Evolutionary conservation across 2,329 filamentous ascomycete genomes (phyloP).

Genomic region (Amphichorda felina): DNA sequence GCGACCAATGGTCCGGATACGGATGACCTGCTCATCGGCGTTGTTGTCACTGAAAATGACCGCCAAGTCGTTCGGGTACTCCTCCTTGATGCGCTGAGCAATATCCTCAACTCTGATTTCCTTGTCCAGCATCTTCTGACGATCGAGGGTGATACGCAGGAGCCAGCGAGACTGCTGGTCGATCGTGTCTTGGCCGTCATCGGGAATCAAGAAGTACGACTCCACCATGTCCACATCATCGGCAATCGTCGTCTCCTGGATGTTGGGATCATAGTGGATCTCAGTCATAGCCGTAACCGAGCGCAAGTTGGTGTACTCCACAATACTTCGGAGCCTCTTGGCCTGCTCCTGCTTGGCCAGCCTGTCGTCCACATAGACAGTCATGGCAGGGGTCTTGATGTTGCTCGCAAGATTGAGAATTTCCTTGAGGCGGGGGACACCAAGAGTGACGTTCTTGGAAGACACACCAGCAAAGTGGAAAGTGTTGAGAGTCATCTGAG

Average conservation of each 20-base stretch:
- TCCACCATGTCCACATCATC: conserved; percentile 91
- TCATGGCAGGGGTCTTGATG: conserved; percentile 98
- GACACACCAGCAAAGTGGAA: conserved; percentile 99
- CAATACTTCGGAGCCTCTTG: conserved; percentile 74
- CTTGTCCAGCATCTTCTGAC: conserved; percentile 92
- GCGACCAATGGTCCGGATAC: conserved; percentile 67
- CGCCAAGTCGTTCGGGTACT: conserved; percentile 74
- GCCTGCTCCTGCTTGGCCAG: conserved; percentile 64
- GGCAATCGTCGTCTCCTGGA: conserved; percentile 73
- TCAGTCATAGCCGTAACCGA: conserved; percentile 87
- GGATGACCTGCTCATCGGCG: conserved; percentile 87
- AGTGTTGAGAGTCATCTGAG: conserved; percentile 98
- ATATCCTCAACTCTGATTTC: conserved; percentile 86
- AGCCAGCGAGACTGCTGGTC: conserved; percentile 89
- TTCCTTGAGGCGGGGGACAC: conserved; percentile 98
- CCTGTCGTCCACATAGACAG: conserved; percentile 64
- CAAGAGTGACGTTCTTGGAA: conserved; percentile 97
- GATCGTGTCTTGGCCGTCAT: conserved; percentile 50
- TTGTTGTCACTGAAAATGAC: conserved; percentile 98
- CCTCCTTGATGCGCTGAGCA: conserved; percentile 76
- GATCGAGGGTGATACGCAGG: conserved; percentile 82
- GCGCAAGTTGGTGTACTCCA: conserved; percentile 89
- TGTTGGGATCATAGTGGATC: conserved; percentile 93
- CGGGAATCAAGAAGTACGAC: conserved; percentile 90
- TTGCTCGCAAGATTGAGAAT: conserved; percentile 96